Evolutionary conservation across 1,139 yeast species (phyloP).

Genomic region (Kodamaea sp.): DNA sequence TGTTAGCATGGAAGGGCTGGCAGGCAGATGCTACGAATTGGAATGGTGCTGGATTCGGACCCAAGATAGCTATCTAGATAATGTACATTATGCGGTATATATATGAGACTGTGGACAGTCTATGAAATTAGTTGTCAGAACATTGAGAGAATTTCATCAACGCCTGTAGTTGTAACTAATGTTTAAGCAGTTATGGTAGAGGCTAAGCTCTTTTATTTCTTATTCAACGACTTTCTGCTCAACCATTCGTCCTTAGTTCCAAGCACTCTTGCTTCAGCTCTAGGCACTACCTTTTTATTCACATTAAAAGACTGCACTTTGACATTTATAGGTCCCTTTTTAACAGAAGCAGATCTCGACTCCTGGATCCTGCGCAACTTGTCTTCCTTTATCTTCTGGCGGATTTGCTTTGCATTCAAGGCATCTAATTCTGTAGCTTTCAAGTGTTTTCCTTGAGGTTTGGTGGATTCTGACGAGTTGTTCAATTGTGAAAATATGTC

Average conservation of each 20-base stretch:
- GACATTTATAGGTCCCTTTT: slow-evolving; percentile 61
- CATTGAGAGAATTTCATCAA: too few relatives aligned
- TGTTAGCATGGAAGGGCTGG: slow-evolving; percentile 77
- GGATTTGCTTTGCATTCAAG: slow-evolving; percentile 23
- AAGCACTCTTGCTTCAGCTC: slow-evolving; percentile 42
- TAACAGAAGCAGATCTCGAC: slow-evolving; percentile 36
- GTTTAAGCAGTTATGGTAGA: too few relatives aligned
- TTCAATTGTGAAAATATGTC: slow-evolving; percentile 40
- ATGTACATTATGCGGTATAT: slow-evolving; percentile 4
- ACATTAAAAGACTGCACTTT: slow-evolving; percentile 35
- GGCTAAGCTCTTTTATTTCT: slow-evolving; percentile 30
- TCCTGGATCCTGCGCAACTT: slow-evolving; percentile 46
- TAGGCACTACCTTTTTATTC: slow-evolving; percentile 44
- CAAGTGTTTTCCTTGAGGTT: slow-evolving; percentile 35
- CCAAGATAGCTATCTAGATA: slow-evolving; percentile 8
- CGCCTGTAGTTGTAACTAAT: too few relatives aligned
- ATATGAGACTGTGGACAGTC: too few relatives aligned
- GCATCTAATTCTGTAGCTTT: slow-evolving; percentile 36
- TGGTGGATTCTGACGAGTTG: slow-evolving; percentile 7
- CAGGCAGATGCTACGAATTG: slow-evolving; percentile 83
- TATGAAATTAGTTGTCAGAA: too few relatives aligned
- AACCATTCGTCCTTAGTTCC: slow-evolving; percentile 59
- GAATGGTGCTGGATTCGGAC: slow-evolving; percentile 29
- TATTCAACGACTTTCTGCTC: slow-evolving; percentile 52
- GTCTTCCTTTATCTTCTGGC: slow-evolving; percentile 34